Evolutionary conservation across 108 stramenopile genomes (phyloP).

Genomic region (Chaetoceros muelleri): DNA sequence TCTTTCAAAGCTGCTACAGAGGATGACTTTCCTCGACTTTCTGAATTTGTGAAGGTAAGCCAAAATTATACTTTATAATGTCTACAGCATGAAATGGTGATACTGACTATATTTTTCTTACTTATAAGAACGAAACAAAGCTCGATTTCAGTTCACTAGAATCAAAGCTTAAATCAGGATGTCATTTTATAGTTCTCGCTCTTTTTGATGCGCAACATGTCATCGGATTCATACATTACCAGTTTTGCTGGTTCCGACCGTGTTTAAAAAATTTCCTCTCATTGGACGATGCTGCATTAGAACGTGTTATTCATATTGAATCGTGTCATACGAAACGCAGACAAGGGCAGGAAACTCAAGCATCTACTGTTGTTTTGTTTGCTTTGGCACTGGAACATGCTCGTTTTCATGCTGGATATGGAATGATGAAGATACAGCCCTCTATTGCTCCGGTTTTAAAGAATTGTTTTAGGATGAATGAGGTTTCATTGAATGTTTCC

Average conservation of each 20-base stretch:
- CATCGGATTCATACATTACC: neutral
- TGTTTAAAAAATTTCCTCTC: neutral
- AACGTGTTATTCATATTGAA: neutral
- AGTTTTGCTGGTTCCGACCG: neutral
- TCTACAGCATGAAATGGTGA: no score
- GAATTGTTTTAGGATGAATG: conserved; percentile 50
- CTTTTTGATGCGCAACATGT: neutral
- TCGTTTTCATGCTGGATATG: conserved; percentile 48
- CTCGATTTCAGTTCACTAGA: no score
- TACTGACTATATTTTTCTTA: no score
- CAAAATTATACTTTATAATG: no score
- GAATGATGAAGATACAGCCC: conserved; percentile 32
- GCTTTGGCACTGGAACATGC: conserved; percentile 58
- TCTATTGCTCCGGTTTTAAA: conserved; percentile 17
- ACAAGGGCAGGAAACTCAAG: conserved; percentile 9
- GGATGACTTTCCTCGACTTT: conserved; percentile 9
- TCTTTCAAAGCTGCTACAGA: conserved; percentile 14
- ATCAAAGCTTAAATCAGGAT: no score
- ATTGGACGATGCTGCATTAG: neutral
- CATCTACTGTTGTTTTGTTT: conserved; percentile 21
- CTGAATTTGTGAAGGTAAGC: conserved; percentile 16
- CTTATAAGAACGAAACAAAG: no score
- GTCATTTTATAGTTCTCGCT: neutral
- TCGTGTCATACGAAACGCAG: neutral
- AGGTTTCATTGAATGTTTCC: conserved; percentile 1